These are phyloP conservation scores for Thecaphora frezii DNA, from an alignment of 1,284 basidiomycete genomes.

Conservation along the genomic window DNA sequence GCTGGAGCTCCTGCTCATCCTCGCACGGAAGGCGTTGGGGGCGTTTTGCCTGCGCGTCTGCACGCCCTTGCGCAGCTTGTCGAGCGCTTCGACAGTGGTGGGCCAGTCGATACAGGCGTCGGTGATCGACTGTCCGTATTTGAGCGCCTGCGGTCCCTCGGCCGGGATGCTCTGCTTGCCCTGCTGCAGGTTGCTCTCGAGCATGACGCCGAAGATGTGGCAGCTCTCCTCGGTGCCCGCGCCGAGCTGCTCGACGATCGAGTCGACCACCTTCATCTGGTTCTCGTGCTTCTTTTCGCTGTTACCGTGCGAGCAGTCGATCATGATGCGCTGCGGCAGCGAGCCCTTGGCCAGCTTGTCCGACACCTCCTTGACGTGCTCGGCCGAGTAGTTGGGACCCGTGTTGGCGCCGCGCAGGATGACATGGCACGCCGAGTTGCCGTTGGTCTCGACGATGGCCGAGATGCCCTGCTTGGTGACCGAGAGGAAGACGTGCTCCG, in stretches of 20 bases:
- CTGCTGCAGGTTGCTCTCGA: slow-evolving; percentile 86
- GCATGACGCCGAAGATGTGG: slow-evolving; percentile 93
- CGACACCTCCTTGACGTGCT: slow-evolving; percentile 39
- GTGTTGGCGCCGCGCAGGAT: slow-evolving; percentile 57
- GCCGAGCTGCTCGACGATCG: slow-evolving; percentile 61
- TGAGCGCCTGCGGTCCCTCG: slow-evolving; percentile 39
- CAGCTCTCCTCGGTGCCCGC: slow-evolving; percentile 25
- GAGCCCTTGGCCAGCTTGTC: slow-evolving; percentile 37
- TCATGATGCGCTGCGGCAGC: slow-evolving; percentile 56
- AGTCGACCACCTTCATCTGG: slow-evolving; percentile 64
- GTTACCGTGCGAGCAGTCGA: slow-evolving; percentile 83
- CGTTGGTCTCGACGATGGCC: slow-evolving; percentile 57
- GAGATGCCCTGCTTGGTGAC: slow-evolving; percentile 82
- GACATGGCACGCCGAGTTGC: slow-evolving; percentile 58
- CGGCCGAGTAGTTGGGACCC: slow-evolving; percentile 53
- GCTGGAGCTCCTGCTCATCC: slow-evolving; percentile 11
- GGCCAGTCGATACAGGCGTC: slow-evolving; percentile 56
- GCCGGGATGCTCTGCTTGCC: slow-evolving; percentile 53
- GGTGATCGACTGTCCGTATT: slow-evolving; percentile 52
- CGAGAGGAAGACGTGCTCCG: slow-evolving; percentile 96
- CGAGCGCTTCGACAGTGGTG: slow-evolving; percentile 47
- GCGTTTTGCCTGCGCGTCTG: slow-evolving; percentile 30
- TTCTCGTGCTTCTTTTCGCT: slow-evolving; percentile 67
- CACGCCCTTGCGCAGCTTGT: slow-evolving; percentile 44
- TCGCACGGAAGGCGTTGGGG: slow-evolving; percentile 20